phyloP scores from a whole-genome alignment of 768 basidiomycete genomes.

The Serendipita sp. region DNA sequence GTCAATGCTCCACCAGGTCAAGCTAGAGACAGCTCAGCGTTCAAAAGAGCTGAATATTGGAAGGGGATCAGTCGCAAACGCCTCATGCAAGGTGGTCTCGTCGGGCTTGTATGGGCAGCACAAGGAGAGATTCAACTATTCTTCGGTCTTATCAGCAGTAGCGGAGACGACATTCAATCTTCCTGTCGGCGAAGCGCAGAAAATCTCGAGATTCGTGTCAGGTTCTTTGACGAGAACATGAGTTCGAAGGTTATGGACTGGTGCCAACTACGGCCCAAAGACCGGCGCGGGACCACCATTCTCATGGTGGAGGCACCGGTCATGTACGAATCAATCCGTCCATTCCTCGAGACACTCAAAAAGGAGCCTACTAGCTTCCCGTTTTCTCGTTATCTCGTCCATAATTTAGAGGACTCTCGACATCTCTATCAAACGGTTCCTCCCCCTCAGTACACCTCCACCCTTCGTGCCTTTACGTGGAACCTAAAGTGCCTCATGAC shows the following conservation, averaged over 20 bases:
- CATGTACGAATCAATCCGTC: constrained; percentile 50
- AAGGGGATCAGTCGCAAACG: constrained; percentile 40
- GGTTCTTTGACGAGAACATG: constrained; percentile 46
- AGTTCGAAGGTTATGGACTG: constrained; percentile 25
- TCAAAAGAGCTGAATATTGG: constrained; percentile 39
- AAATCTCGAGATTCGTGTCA: constrained; percentile 30
- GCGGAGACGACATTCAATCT: neutral
- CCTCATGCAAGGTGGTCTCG: constrained; percentile 44
- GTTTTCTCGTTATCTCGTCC: constrained; percentile 35
- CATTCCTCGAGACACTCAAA: constrained; percentile 47
- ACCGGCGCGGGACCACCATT: neutral
- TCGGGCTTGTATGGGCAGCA: constrained; percentile 39
- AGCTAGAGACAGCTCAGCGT: constrained; percentile 26
- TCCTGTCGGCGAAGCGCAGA: constrained; percentile 10
- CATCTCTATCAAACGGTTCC: neutral
- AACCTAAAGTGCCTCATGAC: constrained; percentile 38
- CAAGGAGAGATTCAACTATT: constrained; percentile 12
- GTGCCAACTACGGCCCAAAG: constrained; percentile 9
- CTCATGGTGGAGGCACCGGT: constrained; percentile 45
- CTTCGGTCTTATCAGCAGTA: constrained; percentile 7
- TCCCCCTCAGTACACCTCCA: constrained; percentile 31
- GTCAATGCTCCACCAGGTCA: constrained; percentile 41
- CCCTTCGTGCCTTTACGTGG: constrained; percentile 37
- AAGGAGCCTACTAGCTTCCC: constrained; percentile 40
- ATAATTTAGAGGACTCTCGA: constrained; percentile 14